Conservation (phyloP, 768 basidiomycete species). For the Hebeloma cylindrosporum region DNA sequence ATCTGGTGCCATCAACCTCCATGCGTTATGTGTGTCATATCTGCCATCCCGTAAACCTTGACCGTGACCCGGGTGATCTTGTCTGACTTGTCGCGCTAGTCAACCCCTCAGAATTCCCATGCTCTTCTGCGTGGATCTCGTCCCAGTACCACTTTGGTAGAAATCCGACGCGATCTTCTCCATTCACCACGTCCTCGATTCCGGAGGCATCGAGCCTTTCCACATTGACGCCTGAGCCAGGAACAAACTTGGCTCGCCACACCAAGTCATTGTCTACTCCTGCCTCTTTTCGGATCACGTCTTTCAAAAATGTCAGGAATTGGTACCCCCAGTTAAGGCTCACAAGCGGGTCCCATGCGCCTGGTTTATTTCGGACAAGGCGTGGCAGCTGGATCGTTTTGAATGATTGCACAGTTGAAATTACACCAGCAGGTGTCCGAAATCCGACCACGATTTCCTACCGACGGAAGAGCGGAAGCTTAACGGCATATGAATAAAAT, state of each 20-base stretch:
- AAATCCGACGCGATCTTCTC: conserved; percentile 79
- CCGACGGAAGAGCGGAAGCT: conserved; percentile 16
- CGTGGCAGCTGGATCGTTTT: conserved; percentile 80
- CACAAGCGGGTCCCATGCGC: conserved; percentile 73
- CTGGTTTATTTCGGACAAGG: conserved; percentile 69
- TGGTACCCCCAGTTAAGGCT: conserved; percentile 74
- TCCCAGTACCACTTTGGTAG: conserved; percentile 73
- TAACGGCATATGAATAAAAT: conserved; percentile 13
- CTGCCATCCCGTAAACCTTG: conserved; percentile 20
- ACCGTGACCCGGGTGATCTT: conserved; percentile 8
- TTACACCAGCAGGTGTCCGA: conserved; percentile 70
- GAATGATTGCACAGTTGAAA: conserved; percentile 68
- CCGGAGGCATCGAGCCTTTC: conserved; percentile 46
- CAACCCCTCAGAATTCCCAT: conserved; percentile 5
- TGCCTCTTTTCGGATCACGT: conserved; percentile 26
- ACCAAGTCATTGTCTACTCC: conserved; percentile 35
- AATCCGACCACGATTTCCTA: conserved; percentile 89
- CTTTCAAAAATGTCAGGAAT: conserved; percentile 57
- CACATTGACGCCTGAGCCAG: conserved; percentile 56
- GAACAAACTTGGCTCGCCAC: conserved; percentile 71
- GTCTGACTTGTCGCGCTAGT: too few relatives aligned
- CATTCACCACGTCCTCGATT: conserved; percentile 57
- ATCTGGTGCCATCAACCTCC: conserved; percentile 20
- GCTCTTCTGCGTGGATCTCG: conserved; percentile 26
- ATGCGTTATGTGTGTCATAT: conserved; percentile 23